Conservation (phyloP, 1,139 yeast species). For the Candida sp. region DNA sequence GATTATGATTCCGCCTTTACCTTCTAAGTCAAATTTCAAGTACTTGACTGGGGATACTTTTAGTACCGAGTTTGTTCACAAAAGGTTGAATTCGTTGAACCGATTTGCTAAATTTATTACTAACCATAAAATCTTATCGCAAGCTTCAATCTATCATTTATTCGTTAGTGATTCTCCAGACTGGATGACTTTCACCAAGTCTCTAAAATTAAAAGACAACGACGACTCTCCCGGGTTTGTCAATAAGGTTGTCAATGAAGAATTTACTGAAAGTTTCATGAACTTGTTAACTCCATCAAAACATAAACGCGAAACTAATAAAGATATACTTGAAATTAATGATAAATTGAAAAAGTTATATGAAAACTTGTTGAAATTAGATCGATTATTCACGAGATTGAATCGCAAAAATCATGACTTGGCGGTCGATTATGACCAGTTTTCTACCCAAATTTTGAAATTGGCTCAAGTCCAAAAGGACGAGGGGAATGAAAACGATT, state of each 20-base stretch:
- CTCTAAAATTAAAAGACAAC: conserved; percentile 42
- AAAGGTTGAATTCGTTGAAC: conserved; percentile 80
- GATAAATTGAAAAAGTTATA: conserved; percentile 81
- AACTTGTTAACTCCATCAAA: conserved; percentile 82
- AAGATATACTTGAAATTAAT: conserved; percentile 80
- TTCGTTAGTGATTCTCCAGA: conserved; percentile 75
- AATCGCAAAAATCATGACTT: conserved; percentile 72
- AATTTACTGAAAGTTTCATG: conserved; percentile 82
- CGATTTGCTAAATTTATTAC: conserved; percentile 73
- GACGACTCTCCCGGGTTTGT: conserved; percentile 27
- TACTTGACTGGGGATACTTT: conserved; percentile 95
- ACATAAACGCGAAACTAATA: conserved; percentile 63
- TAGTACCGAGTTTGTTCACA: conserved; percentile 73
- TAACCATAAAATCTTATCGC: conserved; percentile 67
- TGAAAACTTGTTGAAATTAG: conserved; percentile 77
- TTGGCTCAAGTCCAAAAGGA: conserved; percentile 47
- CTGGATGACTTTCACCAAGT: conserved; percentile 78
- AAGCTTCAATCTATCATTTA: conserved; percentile 68
- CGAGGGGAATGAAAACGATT: conserved; percentile 4
- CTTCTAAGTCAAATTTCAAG: conserved; percentile 88
- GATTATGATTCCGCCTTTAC: conserved; percentile 86
- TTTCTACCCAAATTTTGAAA: conserved; percentile 67
- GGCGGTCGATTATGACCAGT: conserved; percentile 67
- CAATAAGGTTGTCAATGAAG: conserved; percentile 50
- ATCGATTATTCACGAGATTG: conserved; percentile 71